Evolutionary conservation across 176 grass and related monocot genomes (phyloP).

Genomic region (Triticum monococcum): DNA sequence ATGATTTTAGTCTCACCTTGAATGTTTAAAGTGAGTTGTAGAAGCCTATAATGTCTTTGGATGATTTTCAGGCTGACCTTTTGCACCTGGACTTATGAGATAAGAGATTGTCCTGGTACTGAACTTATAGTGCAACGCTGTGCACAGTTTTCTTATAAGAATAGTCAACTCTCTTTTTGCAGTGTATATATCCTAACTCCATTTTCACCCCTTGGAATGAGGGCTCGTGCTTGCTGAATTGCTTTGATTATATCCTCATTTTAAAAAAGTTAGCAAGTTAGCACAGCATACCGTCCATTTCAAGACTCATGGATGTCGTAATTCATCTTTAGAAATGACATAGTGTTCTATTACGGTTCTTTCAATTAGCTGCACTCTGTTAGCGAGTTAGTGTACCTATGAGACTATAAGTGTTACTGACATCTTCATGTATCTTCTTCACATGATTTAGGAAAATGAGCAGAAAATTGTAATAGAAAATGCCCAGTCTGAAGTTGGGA

Average conservation of each 20-base stretch:
- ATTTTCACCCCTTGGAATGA: not conserved
- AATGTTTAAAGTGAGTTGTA: not conserved
- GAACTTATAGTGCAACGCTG: not conserved
- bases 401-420: not conserved
- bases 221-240: not conserved
- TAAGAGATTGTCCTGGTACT: not conserved
- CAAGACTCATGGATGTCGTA: not conserved
- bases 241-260: constrained; percentile 1
- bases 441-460: constrained; percentile 44
- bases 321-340: constrained; percentile 2
- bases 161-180: not conserved
- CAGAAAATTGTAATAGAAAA: constrained; percentile 40
- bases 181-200: not conserved
- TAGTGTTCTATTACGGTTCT: not conserved
- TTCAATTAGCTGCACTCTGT: not conserved
- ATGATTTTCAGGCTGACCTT: not conserved
- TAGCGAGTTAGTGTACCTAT: constrained; percentile 8
- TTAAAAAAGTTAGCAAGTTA: not conserved
- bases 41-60: not conserved
- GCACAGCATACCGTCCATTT: not conserved
- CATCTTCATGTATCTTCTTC: constrained; percentile 1
- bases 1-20: not conserved
- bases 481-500: constrained; percentile 38
- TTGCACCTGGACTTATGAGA: not conserved
- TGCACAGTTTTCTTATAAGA: not conserved